Base-by-base conservation (phyloP, 1,139 yeast genomes). In the Candida sojae region DNA sequence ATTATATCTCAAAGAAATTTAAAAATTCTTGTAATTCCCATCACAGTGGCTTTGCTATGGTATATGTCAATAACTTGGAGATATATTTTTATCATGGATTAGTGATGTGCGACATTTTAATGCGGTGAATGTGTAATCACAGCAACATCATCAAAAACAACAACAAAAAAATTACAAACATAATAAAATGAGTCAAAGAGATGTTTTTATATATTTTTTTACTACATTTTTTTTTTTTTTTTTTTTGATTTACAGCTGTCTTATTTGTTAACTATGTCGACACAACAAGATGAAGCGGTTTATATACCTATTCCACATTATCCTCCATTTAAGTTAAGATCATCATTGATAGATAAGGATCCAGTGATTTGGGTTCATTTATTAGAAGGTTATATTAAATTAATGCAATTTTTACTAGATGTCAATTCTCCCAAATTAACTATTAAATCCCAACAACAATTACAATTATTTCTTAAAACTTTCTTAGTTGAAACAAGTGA, bases 341-440 rank as follows among this genome's bases (percentile, higher is more conserved):
- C 92, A 0, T 83, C 89, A 8, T 70, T 87, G 57, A 84, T 86
- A 8, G 93, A 87, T 58, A 86, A 82, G 56, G 95, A 87, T 60
- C 95, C 95, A 0, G 91, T 87, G 32, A 86, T 87, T 9, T 87
- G 92, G 91, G 86, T 79, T 3, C 90, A 86, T 62, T 66, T 85
- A 30, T 66, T 86, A 12, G 88, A 84, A 53, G 80, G 81, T 4
- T 87, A 85, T 61, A 80, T 85, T 46, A 62, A 63, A 26, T 67
- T 82, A 21, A 73, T 83, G 55, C 72, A 75, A 49, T 77, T 70
- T 51, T 62, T 85, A 36, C 62, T 79, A 17, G 61, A 66, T 10
- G 68, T 66, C 12, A 62, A 64, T 55, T 48, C 61, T 11, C 58
- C 62, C 32, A 68, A 68, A 39, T 63, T 86, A 25, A 70, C 76